Conservation (phyloP, 495 filamentous ascomycete species). For the Tirmania nivea region DNA sequence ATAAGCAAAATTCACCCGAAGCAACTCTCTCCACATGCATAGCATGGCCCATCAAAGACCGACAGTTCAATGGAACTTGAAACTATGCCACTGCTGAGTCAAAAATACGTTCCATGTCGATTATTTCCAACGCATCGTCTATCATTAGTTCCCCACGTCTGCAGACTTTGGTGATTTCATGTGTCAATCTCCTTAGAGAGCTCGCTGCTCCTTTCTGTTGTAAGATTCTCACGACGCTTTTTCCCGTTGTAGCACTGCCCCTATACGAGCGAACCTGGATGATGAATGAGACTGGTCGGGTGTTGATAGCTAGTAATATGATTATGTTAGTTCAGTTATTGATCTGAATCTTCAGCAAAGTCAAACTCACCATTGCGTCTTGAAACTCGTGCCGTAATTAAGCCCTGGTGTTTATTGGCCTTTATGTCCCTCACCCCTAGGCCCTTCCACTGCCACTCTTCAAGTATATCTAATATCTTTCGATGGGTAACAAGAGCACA, state of each 20-base stretch:
- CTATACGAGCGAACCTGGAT: constrained; percentile 67
- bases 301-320: constrained; percentile 10
- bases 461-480: constrained; percentile 49
- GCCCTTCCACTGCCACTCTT: constrained; percentile 60
- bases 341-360: neutral
- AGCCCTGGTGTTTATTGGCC: constrained; percentile 43
- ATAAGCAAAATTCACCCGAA: too few species aligned
- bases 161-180: constrained; percentile 42
- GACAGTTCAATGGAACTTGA: too few species aligned
- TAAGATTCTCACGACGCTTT: constrained; percentile 57
- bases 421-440: constrained; percentile 39
- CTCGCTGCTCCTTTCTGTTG: constrained; percentile 72
- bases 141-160: constrained; percentile 38
- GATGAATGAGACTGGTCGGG: constrained; percentile 61
- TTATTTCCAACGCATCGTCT: constrained; percentile 36
- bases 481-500: constrained; percentile 46
- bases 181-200: constrained; percentile 65
- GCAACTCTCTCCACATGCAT: too few species aligned
- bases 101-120: neutral
- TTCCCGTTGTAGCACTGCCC: constrained; percentile 46
- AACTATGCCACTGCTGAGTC: too few species aligned
- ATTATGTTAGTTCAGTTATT: too few species aligned
- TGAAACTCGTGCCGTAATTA: constrained; percentile 53
- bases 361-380: constrained; percentile 48
- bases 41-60: too few species aligned